These are phyloP conservation scores for Calonectria fujianensis DNA, from an alignment of 2,329 filamentous ascomycete species.

Conservation along the genomic window DNA sequence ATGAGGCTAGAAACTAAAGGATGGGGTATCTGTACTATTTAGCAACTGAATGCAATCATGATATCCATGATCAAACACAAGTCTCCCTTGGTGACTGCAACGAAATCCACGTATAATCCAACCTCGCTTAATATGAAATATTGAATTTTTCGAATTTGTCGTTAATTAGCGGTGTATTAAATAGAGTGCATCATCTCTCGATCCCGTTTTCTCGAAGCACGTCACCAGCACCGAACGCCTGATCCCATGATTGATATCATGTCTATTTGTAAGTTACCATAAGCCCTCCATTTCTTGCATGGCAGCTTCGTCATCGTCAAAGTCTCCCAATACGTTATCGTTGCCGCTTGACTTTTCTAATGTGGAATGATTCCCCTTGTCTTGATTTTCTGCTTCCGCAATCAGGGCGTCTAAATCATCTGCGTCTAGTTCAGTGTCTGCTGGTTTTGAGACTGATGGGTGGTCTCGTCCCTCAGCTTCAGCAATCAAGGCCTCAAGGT, in stretches of 20 bases:
- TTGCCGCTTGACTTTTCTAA: constrained; percentile 27
- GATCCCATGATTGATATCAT: background rate
- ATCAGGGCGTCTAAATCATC: constrained; percentile 73
- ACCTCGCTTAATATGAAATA: too few relatives aligned
- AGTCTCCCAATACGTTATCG: constrained; percentile 60
- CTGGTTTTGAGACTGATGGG: constrained; percentile 32
- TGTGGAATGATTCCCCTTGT: constrained; percentile 32
- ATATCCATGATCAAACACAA: constrained; percentile 36
- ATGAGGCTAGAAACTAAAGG: constrained; percentile 42
- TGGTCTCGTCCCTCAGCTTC: constrained; percentile 62
- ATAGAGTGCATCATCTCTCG: background rate
- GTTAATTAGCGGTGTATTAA: too few relatives aligned
- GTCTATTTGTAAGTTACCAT: constrained; percentile 60
- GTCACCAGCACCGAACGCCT: constrained; percentile 30
- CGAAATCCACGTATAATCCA: too few relatives aligned
- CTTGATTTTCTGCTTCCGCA: constrained; percentile 65
- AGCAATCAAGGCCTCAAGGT: constrained; percentile 73
- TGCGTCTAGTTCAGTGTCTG: constrained; percentile 58
- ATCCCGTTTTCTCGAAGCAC: too few relatives aligned
- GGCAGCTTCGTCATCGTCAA: constrained; percentile 79
- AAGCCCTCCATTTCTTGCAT: constrained; percentile 79
- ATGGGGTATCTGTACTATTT: constrained; percentile 45
- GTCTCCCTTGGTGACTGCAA: background rate
- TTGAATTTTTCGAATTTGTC: too few relatives aligned
- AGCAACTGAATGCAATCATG: constrained; percentile 48